Conservation (phyloP, 192 early-diverging fungal genomes). For the Podila epigama region DNA sequence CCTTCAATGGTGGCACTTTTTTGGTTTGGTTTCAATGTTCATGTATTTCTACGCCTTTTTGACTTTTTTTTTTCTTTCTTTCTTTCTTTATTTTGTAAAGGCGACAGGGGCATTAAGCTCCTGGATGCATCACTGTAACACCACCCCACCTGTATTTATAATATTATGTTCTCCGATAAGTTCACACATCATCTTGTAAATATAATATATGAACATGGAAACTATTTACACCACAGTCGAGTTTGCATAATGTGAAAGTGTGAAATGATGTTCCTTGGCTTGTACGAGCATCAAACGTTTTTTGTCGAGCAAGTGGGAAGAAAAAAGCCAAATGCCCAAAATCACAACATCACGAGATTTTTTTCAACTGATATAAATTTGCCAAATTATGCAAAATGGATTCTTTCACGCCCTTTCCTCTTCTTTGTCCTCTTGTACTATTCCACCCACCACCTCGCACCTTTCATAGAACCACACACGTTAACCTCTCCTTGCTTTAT, state of each 20-base stretch:
- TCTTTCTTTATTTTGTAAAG: neutral
- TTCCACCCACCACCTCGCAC: neutral
- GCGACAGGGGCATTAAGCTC: neutral
- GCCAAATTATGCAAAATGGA: neutral
- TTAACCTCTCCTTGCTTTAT: neutral
- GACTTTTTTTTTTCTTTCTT: neutral
- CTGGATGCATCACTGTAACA: neutral
- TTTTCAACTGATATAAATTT: neutral
- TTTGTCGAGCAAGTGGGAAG: neutral
- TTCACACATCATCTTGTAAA: conserved; percentile 1
- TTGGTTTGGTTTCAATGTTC: neutral
- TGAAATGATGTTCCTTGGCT: too few relatives aligned
- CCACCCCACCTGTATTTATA: conserved; percentile 4
- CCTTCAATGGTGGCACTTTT: neutral
- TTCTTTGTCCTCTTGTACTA: neutral
- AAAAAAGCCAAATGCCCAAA: neutral
- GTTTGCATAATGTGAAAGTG: too few relatives aligned
- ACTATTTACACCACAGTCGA: too few relatives aligned
- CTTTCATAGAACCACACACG: neutral
- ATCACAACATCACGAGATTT: neutral
- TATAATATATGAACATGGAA: neutral
- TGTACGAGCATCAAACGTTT: neutral
- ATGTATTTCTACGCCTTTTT: too few relatives aligned
- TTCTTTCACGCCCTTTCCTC: neutral
- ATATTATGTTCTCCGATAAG: conserved; percentile 5